Evolutionary conservation across 2,329 filamentous ascomycete genomes (phyloP).

Genomic region (Aspergillus tubingensis): DNA sequence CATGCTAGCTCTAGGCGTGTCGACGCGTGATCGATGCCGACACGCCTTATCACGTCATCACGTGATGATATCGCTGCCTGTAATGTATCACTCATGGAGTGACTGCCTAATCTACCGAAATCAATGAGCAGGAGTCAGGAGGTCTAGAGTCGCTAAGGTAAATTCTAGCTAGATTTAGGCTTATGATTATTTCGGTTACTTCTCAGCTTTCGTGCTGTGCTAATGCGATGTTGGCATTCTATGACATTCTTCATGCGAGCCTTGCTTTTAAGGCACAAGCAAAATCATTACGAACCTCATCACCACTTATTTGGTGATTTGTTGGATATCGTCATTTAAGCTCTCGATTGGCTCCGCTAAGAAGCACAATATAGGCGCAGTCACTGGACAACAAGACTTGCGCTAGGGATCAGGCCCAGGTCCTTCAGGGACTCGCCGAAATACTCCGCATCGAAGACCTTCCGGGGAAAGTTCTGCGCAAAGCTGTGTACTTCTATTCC

Average conservation of each 20-base stretch:
- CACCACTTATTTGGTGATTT: background rate
- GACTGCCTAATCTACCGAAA: background rate
- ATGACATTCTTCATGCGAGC: background rate
- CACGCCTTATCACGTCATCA: slow-evolving; percentile 34
- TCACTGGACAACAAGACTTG: slow-evolving; percentile 74
- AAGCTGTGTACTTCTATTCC: slow-evolving; percentile 74
- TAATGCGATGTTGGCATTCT: background rate
- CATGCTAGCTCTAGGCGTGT: slow-evolving; percentile 1
- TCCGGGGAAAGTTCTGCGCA: slow-evolving; percentile 81
- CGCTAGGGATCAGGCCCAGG: slow-evolving; percentile 83
- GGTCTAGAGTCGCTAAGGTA: background rate
- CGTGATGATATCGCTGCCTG: slow-evolving; percentile 25
- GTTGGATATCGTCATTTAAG: slow-evolving; percentile 3
- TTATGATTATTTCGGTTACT: background rate
- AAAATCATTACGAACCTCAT: background rate
- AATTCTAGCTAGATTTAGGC: background rate
- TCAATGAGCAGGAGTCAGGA: too few species aligned
- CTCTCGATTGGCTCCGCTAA: background rate
- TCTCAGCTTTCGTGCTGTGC: background rate
- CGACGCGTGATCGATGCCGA: slow-evolving; percentile 25
- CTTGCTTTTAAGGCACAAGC: background rate
- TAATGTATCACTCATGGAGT: background rate
- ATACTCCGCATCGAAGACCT: slow-evolving; percentile 73
- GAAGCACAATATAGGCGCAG: slow-evolving; percentile 1
- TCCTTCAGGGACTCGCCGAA: slow-evolving; percentile 92